phyloP scores from a whole-genome alignment of 495 filamentous ascomycete genomes.

The Tuber melanosporum region DNA sequence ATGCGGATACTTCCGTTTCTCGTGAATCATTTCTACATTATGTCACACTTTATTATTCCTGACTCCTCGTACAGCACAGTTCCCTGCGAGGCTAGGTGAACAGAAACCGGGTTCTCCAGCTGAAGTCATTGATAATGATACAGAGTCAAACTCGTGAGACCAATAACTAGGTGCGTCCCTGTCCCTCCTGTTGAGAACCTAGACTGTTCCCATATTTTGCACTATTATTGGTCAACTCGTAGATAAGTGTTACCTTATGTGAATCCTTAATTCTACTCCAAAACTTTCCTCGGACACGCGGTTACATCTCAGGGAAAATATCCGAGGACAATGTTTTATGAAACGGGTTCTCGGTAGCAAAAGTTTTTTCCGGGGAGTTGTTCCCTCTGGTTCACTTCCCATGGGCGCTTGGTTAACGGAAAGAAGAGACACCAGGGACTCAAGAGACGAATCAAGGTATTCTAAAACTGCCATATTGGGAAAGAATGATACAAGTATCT shows the following conservation, averaged over 20 bases:
- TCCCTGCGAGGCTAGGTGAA: background rate
- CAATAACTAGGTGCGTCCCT: slow-evolving; percentile 1
- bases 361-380: background rate
- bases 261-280: background rate
- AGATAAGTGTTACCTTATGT: background rate
- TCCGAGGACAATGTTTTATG: background rate
- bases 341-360: slow-evolving; percentile 3
- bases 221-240: background rate
- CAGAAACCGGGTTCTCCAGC: background rate
- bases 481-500: background rate
- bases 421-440: background rate
- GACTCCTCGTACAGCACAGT: background rate
- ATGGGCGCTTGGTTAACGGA: background rate
- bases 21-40: background rate
- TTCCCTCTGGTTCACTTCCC: background rate
- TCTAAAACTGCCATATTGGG: background rate
- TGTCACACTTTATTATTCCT: background rate
- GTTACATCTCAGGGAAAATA: background rate
- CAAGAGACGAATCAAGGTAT: background rate
- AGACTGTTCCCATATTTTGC: background rate
- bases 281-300: background rate
- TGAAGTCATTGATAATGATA: background rate
- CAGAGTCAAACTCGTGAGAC: background rate
- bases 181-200: background rate
- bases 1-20: background rate